These are phyloP conservation scores for Chloris gayana DNA, from an alignment of 176 grass and related monocot species.

Conservation along the genomic window DNA sequence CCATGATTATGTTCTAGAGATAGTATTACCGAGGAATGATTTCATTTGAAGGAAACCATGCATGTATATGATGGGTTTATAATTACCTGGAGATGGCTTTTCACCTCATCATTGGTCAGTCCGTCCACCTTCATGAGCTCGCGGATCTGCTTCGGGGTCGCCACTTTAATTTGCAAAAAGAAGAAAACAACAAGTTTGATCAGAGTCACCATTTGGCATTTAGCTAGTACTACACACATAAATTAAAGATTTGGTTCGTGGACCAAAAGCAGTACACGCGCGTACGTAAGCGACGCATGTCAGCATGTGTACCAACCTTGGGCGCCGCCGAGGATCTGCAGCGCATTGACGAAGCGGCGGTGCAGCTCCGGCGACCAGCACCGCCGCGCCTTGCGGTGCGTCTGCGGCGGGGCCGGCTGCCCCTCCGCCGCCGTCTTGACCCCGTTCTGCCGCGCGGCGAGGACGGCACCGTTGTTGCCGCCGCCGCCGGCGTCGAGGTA, in stretches of 20 bases:
- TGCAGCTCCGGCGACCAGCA: conserved; percentile 99
- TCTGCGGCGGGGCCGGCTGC: conserved; percentile 38
- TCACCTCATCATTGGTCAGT: conserved; percentile 98
- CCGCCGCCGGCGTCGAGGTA: conserved; percentile 34
- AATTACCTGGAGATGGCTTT: conserved; percentile 95
- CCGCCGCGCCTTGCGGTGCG: conserved; percentile 83
- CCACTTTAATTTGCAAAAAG: conserved; percentile 52
- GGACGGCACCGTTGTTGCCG: conserved; percentile 28
- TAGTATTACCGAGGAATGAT: neutral
- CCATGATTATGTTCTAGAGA: conserved; percentile 2
- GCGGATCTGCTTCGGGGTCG: conserved; percentile 96
- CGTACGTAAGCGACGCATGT: neutral
- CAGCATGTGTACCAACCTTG: conserved; percentile 66
- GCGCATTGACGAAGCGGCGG: conserved; percentile 95
- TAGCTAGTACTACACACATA: neutral
- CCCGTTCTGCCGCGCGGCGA: conserved; percentile 42
- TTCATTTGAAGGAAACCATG: neutral
- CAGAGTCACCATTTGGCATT: conserved; percentile 27
- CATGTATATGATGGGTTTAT: conserved; percentile 36
- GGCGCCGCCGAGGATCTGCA: conserved; percentile 95
- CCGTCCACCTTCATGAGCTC: conserved; percentile 95
- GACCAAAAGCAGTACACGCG: neutral
- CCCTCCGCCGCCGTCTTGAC: conserved; percentile 46
- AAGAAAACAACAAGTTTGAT: conserved; percentile 1
- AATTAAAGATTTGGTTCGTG: neutral